Evolutionary conservation across 108 stramenopile species (phyloP), one percentile per base, ranked within the genome.

Genomic region (Cylindrotheca closterium): DNA sequence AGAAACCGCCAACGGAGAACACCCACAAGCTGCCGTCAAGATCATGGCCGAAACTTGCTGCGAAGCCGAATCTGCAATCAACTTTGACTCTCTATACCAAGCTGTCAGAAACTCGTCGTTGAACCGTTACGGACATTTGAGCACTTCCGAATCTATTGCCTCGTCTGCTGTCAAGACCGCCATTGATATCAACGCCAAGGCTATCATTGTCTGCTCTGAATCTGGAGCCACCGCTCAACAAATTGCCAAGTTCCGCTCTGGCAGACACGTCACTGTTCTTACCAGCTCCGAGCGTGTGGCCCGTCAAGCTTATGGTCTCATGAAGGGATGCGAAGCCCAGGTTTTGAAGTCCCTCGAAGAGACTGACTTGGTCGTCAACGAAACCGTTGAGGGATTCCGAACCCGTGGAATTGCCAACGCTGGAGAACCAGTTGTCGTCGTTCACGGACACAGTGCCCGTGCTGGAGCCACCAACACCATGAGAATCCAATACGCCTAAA

Each of bases 241-340:
- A 55, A 80, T 99, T 30, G 95, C 98, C 64, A 98, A 97, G 73
- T 99, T 97, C 91, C 95, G 98, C 54, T 96, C 98, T n/a, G 79
- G 77, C 28, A 64, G 95, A 73, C 97, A 92, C 26, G 70, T 99
- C 58, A 72, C 88, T 53, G 96, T 96, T 46, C 73, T 97, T 57
- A 97, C 97, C 1, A 74, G 87, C 17, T 62, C 68, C 29, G 75
- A 65, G 37, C 73, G 82, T 54, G 88, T 92, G 4, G 97, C 97
- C 27, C 83, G 94, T 31, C 96, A 97, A 74, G 74, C 73, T 30
- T 78, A 67, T 65, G 96, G 93, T 63, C 58, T 88, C 56, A 53
- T 88, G 71, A 84, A 87, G 68, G 95, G 91, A 67, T 88, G 86
- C 34, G 37, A 77, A 18, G 63, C 77, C 21, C 46, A 76, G 51